Percentiles rank a stretch among this genome's conserved stretches.
Evolutionary conservation across 2,329 filamentous ascomycete species (phyloP).

Genomic region (Curvularia lunata): DNA sequence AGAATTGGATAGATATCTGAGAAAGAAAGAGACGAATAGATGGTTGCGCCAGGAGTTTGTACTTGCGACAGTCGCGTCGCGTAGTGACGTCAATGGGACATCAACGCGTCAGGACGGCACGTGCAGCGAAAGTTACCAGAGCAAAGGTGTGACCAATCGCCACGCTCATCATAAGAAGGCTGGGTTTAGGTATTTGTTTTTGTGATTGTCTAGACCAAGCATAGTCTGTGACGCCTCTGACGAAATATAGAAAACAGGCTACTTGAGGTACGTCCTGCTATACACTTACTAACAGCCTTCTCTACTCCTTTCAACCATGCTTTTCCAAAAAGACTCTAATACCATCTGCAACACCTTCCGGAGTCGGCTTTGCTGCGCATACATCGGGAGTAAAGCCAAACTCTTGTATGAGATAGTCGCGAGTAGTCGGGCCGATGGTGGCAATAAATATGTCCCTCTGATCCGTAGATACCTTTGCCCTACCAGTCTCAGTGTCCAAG

Average conservation of each 20-base stretch:
- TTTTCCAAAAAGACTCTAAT: conserved; percentile 57
- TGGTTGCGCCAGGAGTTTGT: conserved; percentile 6
- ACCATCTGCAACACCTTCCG: conserved; percentile 75
- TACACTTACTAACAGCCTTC: not conserved
- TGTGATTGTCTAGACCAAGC: not conserved
- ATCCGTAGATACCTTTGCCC: conserved; percentile 28
- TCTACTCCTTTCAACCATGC: not conserved
- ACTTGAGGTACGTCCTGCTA: not conserved
- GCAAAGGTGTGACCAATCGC: not conserved
- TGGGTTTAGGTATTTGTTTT: not conserved
- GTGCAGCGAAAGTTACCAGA: conserved; percentile 7
- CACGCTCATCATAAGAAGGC: not conserved
- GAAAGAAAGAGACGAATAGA: not conserved
- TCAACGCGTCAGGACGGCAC: conserved; percentile 19
- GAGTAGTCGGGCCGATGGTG: conserved; percentile 93
- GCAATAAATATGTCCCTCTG: conserved; percentile 67
- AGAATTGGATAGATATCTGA: not conserved
- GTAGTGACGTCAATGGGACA: conserved; percentile 19
- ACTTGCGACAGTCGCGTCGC: conserved; percentile 17
- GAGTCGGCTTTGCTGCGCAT: conserved; percentile 82
- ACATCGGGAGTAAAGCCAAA: conserved; percentile 76
- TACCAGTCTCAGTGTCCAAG: conserved; percentile 51
- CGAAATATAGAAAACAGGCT: not conserved
- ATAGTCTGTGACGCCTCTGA: not conserved
- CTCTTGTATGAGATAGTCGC: conserved; percentile 69